Conservation (phyloP, 768 basidiomycete genomes). For the Boletus rubescentipes region DNA sequence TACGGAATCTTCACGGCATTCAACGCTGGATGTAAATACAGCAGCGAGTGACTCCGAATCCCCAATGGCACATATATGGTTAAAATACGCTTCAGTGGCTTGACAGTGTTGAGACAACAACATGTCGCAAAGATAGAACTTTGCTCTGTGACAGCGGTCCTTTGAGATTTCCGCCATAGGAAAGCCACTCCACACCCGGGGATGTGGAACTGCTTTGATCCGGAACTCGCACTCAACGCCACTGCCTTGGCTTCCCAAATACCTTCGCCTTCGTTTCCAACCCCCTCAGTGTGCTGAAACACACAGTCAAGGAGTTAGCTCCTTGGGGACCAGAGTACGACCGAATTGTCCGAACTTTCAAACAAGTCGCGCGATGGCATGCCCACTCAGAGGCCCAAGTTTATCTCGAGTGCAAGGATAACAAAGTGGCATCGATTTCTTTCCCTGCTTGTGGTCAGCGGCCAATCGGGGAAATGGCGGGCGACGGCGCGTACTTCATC, state of each 20-base stretch:
- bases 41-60: background rate
- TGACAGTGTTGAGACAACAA: background rate
- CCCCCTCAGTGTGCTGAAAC: background rate
- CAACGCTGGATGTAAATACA: background rate
- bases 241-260: background rate
- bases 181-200: too few species aligned
- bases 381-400: background rate
- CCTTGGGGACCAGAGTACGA: background rate
- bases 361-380: background rate
- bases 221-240: too few species aligned
- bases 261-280: background rate
- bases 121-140: background rate
- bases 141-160: background rate
- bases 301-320: background rate
- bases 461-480: too few species aligned
- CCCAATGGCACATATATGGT: background rate
- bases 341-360: background rate
- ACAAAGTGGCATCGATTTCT: background rate
- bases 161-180: background rate
- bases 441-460: background rate
- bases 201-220: too few species aligned
- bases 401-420: background rate
- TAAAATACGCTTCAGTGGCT: background rate
- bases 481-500: too few species aligned
- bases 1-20: background rate